These are phyloP conservation scores for Mariannaea elegans DNA, from an alignment of 2,329 filamentous ascomycete species.

Conservation along the genomic window DNA sequence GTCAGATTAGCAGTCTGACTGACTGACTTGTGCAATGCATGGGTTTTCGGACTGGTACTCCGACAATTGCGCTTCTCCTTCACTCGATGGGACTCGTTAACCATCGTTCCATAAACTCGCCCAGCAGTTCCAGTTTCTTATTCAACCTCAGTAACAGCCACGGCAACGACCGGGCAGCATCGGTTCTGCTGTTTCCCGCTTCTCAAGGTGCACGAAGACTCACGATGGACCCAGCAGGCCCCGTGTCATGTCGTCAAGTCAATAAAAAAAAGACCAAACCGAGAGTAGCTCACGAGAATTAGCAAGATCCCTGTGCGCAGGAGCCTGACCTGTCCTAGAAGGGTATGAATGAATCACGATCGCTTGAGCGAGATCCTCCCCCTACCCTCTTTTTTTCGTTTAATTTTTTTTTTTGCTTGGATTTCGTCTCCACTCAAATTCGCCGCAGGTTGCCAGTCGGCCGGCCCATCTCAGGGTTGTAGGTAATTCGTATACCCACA, in stretches of 20 bases:
- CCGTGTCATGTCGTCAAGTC: constrained; percentile 11
- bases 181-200: constrained; percentile 23
- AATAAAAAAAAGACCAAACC: neutral
- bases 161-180: constrained; percentile 32
- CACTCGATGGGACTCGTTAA: neutral
- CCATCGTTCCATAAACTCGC: neutral
- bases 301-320: constrained; percentile 14
- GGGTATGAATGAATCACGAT: constrained; percentile 35
- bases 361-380: constrained; percentile 32
- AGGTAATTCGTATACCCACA: constrained; percentile 4
- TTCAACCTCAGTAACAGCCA: neutral
- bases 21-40: neutral
- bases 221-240: constrained; percentile 6
- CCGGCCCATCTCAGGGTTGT: constrained; percentile 8
- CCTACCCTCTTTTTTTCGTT: constrained; percentile 1
- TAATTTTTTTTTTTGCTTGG: neutral
- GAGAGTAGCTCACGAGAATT: constrained; percentile 27
- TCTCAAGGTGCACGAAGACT: constrained; percentile 14
- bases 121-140: neutral
- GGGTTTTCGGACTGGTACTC: neutral
- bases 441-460: constrained; percentile 5
- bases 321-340: neutral
- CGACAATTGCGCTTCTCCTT: neutral
- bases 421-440: neutral
- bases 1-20: neutral